Evolutionary conservation across 1,284 basidiomycete genomes (phyloP).

Genomic region (Cryptococcus wingfieldii): DNA sequence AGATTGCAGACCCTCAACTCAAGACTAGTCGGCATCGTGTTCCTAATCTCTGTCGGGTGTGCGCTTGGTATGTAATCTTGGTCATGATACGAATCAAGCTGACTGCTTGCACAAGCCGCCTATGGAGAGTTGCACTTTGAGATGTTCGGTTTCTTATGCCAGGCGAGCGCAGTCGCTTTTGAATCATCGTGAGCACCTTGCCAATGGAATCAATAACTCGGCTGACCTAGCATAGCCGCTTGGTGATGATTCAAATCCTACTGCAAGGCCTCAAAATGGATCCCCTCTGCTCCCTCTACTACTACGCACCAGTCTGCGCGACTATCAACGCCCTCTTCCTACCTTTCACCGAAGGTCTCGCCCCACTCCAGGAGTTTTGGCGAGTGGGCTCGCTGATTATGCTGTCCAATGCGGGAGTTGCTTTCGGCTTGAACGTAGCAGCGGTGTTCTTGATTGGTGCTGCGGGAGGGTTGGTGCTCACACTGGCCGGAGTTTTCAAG

Average conservation of each 20-base stretch:
- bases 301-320: constrained; percentile 90
- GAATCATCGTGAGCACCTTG: constrained; percentile 36
- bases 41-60: constrained; percentile 53
- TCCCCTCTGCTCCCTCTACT: constrained; percentile 89
- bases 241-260: constrained; percentile 81
- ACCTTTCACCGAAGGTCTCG: constrained; percentile 86
- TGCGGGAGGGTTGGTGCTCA: constrained; percentile 81
- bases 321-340: constrained; percentile 77
- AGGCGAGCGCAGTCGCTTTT: constrained; percentile 66
- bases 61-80: constrained; percentile 63
- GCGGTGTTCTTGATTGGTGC: constrained; percentile 92
- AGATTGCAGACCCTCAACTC: constrained; percentile 78
- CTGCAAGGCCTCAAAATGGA: constrained; percentile 63
- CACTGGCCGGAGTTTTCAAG: constrained; percentile 91
- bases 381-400: constrained; percentile 72
- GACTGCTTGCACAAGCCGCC: constrained; percentile 21
- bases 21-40: constrained; percentile 71
- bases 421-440: constrained; percentile 82
- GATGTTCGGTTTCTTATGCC: constrained; percentile 76
- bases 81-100: neutral
- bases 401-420: constrained; percentile 76
- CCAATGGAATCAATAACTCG: neutral
- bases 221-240: constrained; percentile 51
- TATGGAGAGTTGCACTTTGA: constrained; percentile 84
- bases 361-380: constrained; percentile 70